Percentiles rank a stretch among this genome's conserved stretches.
Evolutionary conservation across 305 asterid genomes (phyloP).

Genomic region (Ilex paraguariensis): DNA sequence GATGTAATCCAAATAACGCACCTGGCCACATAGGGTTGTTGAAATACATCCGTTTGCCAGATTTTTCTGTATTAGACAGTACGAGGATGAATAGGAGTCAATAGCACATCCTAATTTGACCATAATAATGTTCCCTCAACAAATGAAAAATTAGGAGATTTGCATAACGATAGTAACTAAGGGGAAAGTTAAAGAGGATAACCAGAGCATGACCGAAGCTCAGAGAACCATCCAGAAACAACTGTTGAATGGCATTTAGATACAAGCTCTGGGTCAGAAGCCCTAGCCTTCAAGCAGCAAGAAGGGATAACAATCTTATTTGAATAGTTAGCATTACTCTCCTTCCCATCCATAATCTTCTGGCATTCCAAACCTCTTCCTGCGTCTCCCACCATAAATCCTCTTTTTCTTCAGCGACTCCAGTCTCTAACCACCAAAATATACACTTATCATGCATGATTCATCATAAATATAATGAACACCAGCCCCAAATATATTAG

Average conservation of each 20-base stretch:
- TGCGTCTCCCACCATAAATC: constrained; percentile 56
- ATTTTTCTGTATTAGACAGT: constrained; percentile 33
- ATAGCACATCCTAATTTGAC: constrained; percentile 4
- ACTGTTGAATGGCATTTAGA: constrained; percentile 75
- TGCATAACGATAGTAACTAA: not conserved
- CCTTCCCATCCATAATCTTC: constrained; percentile 84
- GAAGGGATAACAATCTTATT: constrained; percentile 49
- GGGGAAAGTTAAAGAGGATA: constrained; percentile 3
- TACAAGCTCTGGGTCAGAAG: constrained; percentile 58
- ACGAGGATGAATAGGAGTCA: constrained; percentile 4
- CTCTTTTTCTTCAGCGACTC: constrained; percentile 68
- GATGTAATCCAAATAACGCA: constrained; percentile 10
- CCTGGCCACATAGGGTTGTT: constrained; percentile 99
- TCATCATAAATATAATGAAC: too few species aligned
- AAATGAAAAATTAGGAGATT: too few species aligned
- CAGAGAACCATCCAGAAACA: constrained; percentile 97
- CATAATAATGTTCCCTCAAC: not conserved
- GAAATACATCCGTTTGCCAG: constrained; percentile 42
- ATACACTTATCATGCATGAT: not conserved
- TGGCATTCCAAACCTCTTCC: constrained; percentile 75
- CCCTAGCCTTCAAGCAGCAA: constrained; percentile 85
- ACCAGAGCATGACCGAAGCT: constrained; percentile 47
- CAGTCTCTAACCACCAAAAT: constrained; percentile 56
- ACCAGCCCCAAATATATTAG: too few species aligned
- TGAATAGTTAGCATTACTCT: constrained; percentile 45